Percentiles rank a stretch among this genome's conserved stretches.
phyloP scores from a whole-genome alignment of 495 filamentous ascomycete species.

The Penicillium coprophilum region DNA sequence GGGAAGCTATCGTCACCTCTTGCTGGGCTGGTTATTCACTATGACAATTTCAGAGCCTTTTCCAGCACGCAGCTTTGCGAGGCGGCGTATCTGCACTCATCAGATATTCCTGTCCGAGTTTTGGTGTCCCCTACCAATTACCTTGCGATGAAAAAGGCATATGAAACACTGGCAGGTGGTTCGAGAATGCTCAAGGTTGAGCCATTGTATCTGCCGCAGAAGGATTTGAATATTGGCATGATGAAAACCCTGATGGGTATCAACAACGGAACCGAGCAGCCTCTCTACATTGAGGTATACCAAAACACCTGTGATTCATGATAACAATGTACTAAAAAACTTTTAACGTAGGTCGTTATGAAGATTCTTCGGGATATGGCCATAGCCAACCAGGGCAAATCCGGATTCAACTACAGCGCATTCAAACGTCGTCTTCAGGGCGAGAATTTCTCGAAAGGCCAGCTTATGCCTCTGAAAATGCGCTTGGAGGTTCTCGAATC shows the following conservation, averaged over 20 bases:
- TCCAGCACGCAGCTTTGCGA: slow-evolving; percentile 58
- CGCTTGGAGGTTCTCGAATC: slow-evolving; percentile 46
- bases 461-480: slow-evolving; percentile 30
- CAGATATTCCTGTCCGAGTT: slow-evolving; percentile 55
- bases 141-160: slow-evolving; percentile 38
- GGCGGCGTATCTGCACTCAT: slow-evolving; percentile 61
- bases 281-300: slow-evolving; percentile 59
- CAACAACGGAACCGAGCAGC: slow-evolving; percentile 37
- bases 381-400: slow-evolving; percentile 37
- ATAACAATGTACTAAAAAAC: not conserved
- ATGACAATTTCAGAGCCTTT: slow-evolving; percentile 57
- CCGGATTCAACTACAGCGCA: slow-evolving; percentile 52
- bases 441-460: slow-evolving; percentile 26
- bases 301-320: slow-evolving; percentile 1
- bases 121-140: slow-evolving; percentile 64
- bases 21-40: slow-evolving; percentile 66
- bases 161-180: slow-evolving; percentile 22
- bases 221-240: slow-evolving; percentile 59
- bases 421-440: slow-evolving; percentile 34
- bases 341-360: slow-evolving; percentile 14
- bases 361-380: slow-evolving; percentile 61
- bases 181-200: slow-evolving; percentile 29
- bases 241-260: slow-evolving; percentile 72
- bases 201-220: slow-evolving; percentile 55
- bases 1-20: slow-evolving; percentile 49